Base-by-base conservation (phyloP, 345 rosid species). In the Salix arbutifolia region DNA sequence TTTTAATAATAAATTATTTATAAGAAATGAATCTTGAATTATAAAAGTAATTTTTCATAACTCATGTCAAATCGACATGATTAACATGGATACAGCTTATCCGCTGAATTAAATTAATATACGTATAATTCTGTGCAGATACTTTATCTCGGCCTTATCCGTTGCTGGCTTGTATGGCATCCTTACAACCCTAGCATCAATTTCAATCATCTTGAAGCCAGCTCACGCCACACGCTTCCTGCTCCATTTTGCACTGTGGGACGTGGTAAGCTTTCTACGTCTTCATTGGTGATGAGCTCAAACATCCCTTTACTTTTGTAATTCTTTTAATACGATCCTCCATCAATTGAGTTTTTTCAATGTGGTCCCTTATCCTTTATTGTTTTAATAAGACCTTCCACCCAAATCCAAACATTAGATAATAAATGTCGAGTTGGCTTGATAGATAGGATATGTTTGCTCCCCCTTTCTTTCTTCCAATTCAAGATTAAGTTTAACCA, bases 111-210 rank as follows among this genome's bases (percentile, higher is more conserved):
- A 25, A 5, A 46, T 26, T 25, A 71, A 53, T 5, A 18, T 9
- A 28, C 11, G 5, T 8, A 18, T 21, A 14, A 8, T 48, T 4
- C 6, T 70, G 38, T 84, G 82, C 91, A 92, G 98, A 85, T 92
- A 86, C 79, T 88, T 89, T 26, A 81, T 89, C 48, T 84, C 82
- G 48, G 95, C 97, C 62, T 68, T 91, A 35, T 83, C 90, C 17
- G 91, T 90, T 25, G 84, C 90, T 56, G 76, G 92, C 79, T 73
- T 92, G 2, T 91, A 92, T 78, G 85, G 91, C 65, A 78, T 94
- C 56, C 61, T 91, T 44, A 70, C 95, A 31, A 74, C 71, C 4
- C 81, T 92, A 21, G 83, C 87, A 60, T 91, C 95, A 26, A 58
- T 94, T 13, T 83, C 83, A 21, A 72, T 83, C 66, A 58, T 80